Conservation (phyloP, 2,329 filamentous ascomycete genomes). For the Stenocarpella maydis region DNA sequence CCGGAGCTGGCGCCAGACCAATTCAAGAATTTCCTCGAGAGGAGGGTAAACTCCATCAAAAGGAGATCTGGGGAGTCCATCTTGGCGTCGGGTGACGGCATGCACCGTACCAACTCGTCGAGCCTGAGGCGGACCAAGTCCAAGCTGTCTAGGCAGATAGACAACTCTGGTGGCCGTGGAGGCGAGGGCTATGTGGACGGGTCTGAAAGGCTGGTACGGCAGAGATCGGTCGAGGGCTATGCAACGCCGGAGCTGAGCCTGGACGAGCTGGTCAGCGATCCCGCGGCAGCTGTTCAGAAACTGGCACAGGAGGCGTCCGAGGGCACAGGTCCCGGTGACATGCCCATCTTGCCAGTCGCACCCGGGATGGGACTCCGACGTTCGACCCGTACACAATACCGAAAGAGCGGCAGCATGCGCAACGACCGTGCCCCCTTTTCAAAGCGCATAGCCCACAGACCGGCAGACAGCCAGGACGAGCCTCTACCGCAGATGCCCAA, state of each 20-base stretch:
- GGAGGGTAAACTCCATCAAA: slow-evolving; percentile 88
- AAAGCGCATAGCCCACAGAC: slow-evolving; percentile 71
- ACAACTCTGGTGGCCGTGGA: slow-evolving; percentile 68
- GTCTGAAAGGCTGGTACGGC: slow-evolving; percentile 78
- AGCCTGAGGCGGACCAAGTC: slow-evolving; percentile 88
- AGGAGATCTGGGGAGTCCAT: slow-evolving; percentile 79
- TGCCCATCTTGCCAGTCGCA: slow-evolving; percentile 83
- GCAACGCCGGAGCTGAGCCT: slow-evolving; percentile 71
- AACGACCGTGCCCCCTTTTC: slow-evolving; percentile 79
- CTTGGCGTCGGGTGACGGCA: slow-evolving; percentile 60
- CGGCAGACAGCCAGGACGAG: slow-evolving; percentile 67
- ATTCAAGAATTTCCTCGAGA: slow-evolving; percentile 96
- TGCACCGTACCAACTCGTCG: slow-evolving; percentile 40
- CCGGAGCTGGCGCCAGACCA: slow-evolving; percentile 94
- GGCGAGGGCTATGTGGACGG: slow-evolving; percentile 80
- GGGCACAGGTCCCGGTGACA: slow-evolving; percentile 64
- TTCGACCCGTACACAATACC: slow-evolving; percentile 91
- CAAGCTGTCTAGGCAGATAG: slow-evolving; percentile 92
- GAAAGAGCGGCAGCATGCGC: slow-evolving; percentile 83
- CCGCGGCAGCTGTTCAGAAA: slow-evolving; percentile 74
- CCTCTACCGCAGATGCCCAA: slow-evolving; percentile 51
- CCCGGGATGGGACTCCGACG: slow-evolving; percentile 83
- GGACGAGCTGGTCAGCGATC: slow-evolving; percentile 84
- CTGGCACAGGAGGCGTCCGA: slow-evolving; percentile 64
- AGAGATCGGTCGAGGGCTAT: slow-evolving; percentile 68